phyloP scores from a whole-genome alignment of 2,329 filamentous ascomycete genomes.

The Stagonosporopsis tanaceti region DNA sequence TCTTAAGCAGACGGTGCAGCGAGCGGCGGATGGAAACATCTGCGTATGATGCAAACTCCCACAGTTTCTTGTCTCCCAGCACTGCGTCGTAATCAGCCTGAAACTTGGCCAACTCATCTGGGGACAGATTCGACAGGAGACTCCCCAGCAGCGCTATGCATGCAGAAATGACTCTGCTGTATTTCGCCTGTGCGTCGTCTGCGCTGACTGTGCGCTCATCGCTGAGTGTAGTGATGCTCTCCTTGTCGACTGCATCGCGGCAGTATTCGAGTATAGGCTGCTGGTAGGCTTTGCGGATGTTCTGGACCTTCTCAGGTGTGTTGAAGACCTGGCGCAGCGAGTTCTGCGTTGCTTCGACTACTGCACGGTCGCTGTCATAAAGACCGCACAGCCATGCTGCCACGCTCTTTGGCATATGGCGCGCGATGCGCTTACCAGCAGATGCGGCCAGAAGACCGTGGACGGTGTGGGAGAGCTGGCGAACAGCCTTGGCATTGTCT shows the following conservation, averaged over 20 bases:
- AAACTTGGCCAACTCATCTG: slow-evolving; percentile 67
- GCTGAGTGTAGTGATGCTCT: slow-evolving; percentile 82
- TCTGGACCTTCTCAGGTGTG: slow-evolving; percentile 77
- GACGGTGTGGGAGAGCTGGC: slow-evolving; percentile 81
- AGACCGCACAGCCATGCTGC: slow-evolving; percentile 91
- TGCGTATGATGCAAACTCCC: slow-evolving; percentile 64
- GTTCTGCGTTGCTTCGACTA: slow-evolving; percentile 77
- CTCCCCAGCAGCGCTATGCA: slow-evolving; percentile 64
- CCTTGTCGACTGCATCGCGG: slow-evolving; percentile 75
- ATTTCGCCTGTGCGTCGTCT: slow-evolving; percentile 88
- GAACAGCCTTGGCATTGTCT: slow-evolving; percentile 85
- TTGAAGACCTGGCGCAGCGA: slow-evolving; percentile 78
- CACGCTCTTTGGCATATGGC: slow-evolving; percentile 76
- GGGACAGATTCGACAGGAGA: slow-evolving; percentile 56
- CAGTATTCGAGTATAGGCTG: slow-evolving; percentile 82
- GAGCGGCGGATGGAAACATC: slow-evolving; percentile 67
- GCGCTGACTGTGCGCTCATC: slow-evolving; percentile 84
- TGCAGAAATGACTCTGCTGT: slow-evolving; percentile 76
- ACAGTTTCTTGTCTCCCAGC: slow-evolving; percentile 68
- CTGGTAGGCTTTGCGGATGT: slow-evolving; percentile 85
- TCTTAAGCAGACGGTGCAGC: slow-evolving; percentile 64
- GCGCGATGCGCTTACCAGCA: slow-evolving; percentile 82
- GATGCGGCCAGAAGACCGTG: slow-evolving; percentile 69
- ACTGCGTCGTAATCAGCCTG: slow-evolving; percentile 70
- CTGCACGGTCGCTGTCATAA: slow-evolving; percentile 83